These are phyloP conservation scores for Atkinsonella texensis DNA, from an alignment of 2,329 filamentous ascomycete species.

Conservation along the genomic window DNA sequence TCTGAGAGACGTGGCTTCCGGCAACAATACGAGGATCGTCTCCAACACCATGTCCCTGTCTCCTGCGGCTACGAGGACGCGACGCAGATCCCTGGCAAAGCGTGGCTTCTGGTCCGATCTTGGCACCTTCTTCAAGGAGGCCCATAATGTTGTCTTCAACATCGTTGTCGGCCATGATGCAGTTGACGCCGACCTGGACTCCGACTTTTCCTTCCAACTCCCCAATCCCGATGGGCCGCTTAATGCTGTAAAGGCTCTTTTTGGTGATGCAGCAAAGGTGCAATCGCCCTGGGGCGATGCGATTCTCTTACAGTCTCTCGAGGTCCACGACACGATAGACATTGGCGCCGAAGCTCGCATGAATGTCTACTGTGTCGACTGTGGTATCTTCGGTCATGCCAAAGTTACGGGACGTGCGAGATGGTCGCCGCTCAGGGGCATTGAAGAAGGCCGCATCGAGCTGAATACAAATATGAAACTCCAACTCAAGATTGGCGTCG, in stretches of 20 bases:
- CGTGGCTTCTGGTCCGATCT: constrained; percentile 5
- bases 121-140: not conserved
- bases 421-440: constrained; percentile 7
- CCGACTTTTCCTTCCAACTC: constrained; percentile 11
- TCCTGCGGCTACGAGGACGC: not conserved
- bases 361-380: constrained; percentile 6
- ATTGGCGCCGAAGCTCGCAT: not conserved
- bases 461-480: constrained; percentile 10
- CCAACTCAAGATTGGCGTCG: constrained; percentile 18
- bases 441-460: constrained; percentile 13
- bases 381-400: constrained; percentile 2
- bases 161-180: not conserved
- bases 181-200: constrained; percentile 8
- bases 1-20: constrained; percentile 2
- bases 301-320: constrained; percentile 3
- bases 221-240: constrained; percentile 7
- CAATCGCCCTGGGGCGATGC: constrained; percentile 5
- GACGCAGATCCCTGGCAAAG: constrained; percentile 3
- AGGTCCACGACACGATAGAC: not conserved
- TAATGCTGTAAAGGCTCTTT: not conserved
- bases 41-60: not conserved
- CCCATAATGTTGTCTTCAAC: not conserved
- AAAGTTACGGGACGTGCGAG: constrained; percentile 3
- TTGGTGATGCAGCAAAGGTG: not conserved
- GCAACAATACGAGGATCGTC: not conserved